Conservation (phyloP, 106 monocot genomes). For the Phalaenopsis aphrodite region DNA sequence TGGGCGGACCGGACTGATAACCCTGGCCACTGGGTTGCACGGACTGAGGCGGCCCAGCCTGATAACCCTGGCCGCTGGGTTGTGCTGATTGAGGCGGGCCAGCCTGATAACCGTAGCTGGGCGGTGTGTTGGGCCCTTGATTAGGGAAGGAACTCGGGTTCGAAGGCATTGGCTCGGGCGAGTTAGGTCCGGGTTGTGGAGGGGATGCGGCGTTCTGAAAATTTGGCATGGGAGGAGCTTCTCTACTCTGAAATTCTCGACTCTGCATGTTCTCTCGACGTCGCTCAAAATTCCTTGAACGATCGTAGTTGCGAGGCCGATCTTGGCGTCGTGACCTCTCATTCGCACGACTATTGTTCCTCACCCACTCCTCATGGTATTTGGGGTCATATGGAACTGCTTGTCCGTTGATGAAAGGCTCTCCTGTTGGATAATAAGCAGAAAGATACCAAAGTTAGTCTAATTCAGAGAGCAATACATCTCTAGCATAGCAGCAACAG, state of each 20-base stretch:
- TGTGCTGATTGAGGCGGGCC: slow-evolving; percentile 11
- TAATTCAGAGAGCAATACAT: neutral
- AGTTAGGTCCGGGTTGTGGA: neutral
- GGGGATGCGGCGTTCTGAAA: slow-evolving; percentile 16
- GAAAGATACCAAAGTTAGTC: no score
- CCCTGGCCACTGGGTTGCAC: slow-evolving; percentile 8
- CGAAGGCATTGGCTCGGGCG: neutral
- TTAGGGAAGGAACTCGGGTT: neutral
- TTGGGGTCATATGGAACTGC: slow-evolving; percentile 93
- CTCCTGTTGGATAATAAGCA: slow-evolving; percentile 32
- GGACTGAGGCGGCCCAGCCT: slow-evolving; percentile 3
- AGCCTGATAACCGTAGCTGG: slow-evolving; percentile 6
- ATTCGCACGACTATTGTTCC: slow-evolving; percentile 69
- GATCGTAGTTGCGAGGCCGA: slow-evolving; percentile 75
- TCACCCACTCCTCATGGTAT: slow-evolving; percentile 78
- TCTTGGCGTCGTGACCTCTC: slow-evolving; percentile 83
- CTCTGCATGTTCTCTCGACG: slow-evolving; percentile 74
- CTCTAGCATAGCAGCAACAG: no score
- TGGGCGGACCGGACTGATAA: slow-evolving; percentile 17
- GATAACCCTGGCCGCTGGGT: neutral
- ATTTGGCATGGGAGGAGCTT: slow-evolving; percentile 4
- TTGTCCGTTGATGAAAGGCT: slow-evolving; percentile 89
- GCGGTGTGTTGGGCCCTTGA: slow-evolving; percentile 4
- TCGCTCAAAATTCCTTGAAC: slow-evolving; percentile 86
- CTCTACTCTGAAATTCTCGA: slow-evolving; percentile 31